Conservation (phyloP, 2,329 filamentous ascomycete genomes). For the Penicillium sp. region DNA sequence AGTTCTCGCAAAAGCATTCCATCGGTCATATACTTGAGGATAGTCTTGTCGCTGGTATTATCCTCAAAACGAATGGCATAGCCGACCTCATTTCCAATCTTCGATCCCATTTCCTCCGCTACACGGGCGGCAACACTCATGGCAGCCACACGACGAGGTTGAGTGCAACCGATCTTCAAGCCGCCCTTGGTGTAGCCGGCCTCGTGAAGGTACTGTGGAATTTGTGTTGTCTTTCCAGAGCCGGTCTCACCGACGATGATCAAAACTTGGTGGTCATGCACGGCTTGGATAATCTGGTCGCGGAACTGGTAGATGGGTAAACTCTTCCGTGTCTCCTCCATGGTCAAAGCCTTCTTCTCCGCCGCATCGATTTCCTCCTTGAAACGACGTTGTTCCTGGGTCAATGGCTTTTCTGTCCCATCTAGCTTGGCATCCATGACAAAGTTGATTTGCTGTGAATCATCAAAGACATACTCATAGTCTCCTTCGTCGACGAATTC, state of each 20-base stretch:
- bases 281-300: conserved; percentile 79
- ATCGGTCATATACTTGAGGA: conserved; percentile 96
- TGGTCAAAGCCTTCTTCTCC: conserved; percentile 81
- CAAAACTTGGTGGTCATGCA: conserved; percentile 81
- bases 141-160: conserved; percentile 90
- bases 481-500: conserved; percentile 77
- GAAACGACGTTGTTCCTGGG: conserved; percentile 75
- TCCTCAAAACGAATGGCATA: conserved; percentile 96
- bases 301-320: conserved; percentile 88
- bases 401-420: conserved; percentile 70
- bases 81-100: conserved; percentile 87
- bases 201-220: conserved; percentile 91
- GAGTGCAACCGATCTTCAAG: conserved; percentile 86
- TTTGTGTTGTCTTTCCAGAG: conserved; percentile 91
- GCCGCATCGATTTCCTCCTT: conserved; percentile 83
- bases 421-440: conserved; percentile 71
- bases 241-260: conserved; percentile 95
- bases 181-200: conserved; percentile 83
- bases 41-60: conserved; percentile 83
- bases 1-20: conserved; percentile 91
- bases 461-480: conserved; percentile 92
- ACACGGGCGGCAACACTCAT: conserved; percentile 98
- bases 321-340: conserved; percentile 87
- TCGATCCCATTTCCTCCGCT: conserved; percentile 87
- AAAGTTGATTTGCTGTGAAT: conserved; percentile 84